phyloP scores from a whole-genome alignment of 83 land plant genomes.

The Diphasiastrum complanatum region DNA sequence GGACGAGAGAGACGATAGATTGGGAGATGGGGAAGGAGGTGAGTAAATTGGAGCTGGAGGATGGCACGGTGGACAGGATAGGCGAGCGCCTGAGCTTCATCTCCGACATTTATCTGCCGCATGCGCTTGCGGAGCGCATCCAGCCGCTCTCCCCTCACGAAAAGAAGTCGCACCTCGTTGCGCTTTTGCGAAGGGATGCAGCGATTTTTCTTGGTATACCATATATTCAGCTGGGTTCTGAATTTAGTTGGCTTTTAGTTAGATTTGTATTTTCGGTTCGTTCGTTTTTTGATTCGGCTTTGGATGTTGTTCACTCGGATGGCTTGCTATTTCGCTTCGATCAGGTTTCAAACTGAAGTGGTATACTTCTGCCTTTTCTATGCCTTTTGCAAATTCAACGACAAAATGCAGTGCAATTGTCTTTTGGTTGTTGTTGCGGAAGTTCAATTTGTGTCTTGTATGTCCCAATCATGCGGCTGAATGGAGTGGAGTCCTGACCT shows the following conservation, averaged over 20 bases:
- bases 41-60: slow-evolving; percentile 18
- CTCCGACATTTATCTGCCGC: slow-evolving; percentile 4
- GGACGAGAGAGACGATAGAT: no score
- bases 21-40: slow-evolving; percentile 35
- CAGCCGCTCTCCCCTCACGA: slow-evolving; percentile 55
- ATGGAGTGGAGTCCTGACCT: no score
- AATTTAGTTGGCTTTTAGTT: neutral
- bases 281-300: neutral
- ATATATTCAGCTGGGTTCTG: neutral
- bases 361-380: no score
- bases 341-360: no score
- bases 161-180: slow-evolving; percentile 51
- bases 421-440: no score
- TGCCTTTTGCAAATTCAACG: no score
- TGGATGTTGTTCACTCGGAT: neutral
- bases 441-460: no score
- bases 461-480: no score
- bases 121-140: slow-evolving; percentile 47
- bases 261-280: neutral
- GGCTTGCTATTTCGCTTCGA: no score
- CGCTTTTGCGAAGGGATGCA: slow-evolving; percentile 69
- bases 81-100: slow-evolving; percentile 40
- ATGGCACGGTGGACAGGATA: slow-evolving; percentile 40
- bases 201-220: slow-evolving; percentile 67
- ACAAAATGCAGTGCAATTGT: no score